These are phyloP conservation scores for Trichodelitschia bisporula DNA, from an alignment of 495 filamentous ascomycete genomes.

Conservation along the genomic window DNA sequence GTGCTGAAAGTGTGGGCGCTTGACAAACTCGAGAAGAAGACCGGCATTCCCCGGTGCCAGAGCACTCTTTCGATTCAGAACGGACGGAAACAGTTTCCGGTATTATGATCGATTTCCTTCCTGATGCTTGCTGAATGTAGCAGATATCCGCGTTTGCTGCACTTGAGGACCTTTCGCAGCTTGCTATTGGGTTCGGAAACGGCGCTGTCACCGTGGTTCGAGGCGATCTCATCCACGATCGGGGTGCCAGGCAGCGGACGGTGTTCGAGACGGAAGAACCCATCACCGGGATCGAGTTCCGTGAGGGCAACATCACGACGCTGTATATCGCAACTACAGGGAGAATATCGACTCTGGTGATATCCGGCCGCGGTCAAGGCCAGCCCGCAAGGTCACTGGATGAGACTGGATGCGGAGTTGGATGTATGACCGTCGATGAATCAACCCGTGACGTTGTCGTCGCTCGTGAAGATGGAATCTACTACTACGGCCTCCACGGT, in stretches of 20 bases:
- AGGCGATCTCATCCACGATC: slow-evolving; percentile 84
- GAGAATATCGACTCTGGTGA: slow-evolving; percentile 63
- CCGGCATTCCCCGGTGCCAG: slow-evolving; percentile 60
- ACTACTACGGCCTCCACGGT: slow-evolving; percentile 70
- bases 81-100: slow-evolving; percentile 75
- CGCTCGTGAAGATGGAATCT: slow-evolving; percentile 80
- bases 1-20: slow-evolving; percentile 88
- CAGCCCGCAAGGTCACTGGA: slow-evolving; percentile 75
- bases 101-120: too few species aligned
- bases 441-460: slow-evolving; percentile 66
- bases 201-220: slow-evolving; percentile 82
- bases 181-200: slow-evolving; percentile 88
- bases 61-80: slow-evolving; percentile 72
- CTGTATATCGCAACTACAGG: slow-evolving; percentile 83
- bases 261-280: slow-evolving; percentile 95
- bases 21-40: slow-evolving; percentile 88
- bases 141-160: slow-evolving; percentile 79
- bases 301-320: slow-evolving; percentile 40
- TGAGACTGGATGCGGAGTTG: slow-evolving; percentile 65
- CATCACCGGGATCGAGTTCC: slow-evolving; percentile 68
- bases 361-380: slow-evolving; percentile 67
- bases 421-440: slow-evolving; percentile 75
- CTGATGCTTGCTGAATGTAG: slow-evolving; percentile 15
- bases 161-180: slow-evolving; percentile 65
- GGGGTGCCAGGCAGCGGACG: slow-evolving; percentile 84